Percentiles rank a stretch among this genome's conserved stretches.
These are phyloP conservation scores for Aspergillus flavus DNA, from an alignment of 2,329 filamentous ascomycete genomes.

Conservation along the genomic window DNA sequence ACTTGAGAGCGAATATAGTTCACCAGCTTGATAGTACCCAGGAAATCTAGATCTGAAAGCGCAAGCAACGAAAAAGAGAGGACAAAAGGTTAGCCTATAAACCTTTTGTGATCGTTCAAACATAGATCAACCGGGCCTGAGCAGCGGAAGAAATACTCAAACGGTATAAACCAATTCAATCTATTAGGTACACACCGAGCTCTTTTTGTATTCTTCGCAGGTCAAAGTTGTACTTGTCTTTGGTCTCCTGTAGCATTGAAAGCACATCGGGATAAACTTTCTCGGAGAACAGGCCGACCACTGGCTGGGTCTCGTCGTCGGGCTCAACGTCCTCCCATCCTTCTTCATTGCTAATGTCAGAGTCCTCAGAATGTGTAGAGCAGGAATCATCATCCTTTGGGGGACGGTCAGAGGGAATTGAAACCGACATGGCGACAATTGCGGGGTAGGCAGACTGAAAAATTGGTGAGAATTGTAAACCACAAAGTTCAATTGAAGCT, in stretches of 20 bases:
- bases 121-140: constrained; percentile 9
- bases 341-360: constrained; percentile 54
- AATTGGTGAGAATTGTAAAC: background rate
- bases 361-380: constrained; percentile 41
- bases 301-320: constrained; percentile 63
- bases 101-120: constrained; percentile 9
- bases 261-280: constrained; percentile 65
- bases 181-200: constrained; percentile 43
- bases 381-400: constrained; percentile 28
- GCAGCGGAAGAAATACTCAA: constrained; percentile 14
- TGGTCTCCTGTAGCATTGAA: constrained; percentile 70
- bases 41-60: constrained; percentile 66
- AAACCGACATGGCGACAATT: constrained; percentile 32
- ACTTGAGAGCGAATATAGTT: constrained; percentile 63
- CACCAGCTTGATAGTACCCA: constrained; percentile 72
- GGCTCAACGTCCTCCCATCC: constrained; percentile 63
- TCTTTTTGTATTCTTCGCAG: constrained; percentile 62
- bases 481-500: background rate
- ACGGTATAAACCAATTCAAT: constrained; percentile 15
- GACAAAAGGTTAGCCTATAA: constrained; percentile 18
- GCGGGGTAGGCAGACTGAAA: constrained; percentile 3
- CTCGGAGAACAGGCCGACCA: constrained; percentile 70
- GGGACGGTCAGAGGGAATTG: constrained; percentile 23
- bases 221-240: constrained; percentile 67
- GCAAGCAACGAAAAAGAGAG: constrained; percentile 13